Evolutionary conservation across 202 grass and related monocot genomes (phyloP).

Genomic region (Bolboschoenoplectus hybrid): DNA sequence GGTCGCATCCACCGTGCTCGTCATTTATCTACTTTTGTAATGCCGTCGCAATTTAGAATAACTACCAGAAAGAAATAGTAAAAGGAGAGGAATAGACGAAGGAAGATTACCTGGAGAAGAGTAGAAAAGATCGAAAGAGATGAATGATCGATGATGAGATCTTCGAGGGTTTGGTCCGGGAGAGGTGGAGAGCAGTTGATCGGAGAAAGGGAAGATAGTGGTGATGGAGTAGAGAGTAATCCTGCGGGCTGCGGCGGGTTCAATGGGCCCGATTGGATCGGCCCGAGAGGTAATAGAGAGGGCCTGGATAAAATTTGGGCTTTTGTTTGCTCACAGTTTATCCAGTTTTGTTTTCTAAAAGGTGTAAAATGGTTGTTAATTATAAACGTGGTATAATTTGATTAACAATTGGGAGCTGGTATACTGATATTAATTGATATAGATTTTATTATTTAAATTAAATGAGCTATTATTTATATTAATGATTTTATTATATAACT

Average conservation of each 20-base stretch:
- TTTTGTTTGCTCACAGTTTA: neutral
- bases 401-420: neutral
- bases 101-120: conserved; percentile 18
- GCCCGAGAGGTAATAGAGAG: neutral
- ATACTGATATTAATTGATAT: too few relatives aligned
- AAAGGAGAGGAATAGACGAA: neutral
- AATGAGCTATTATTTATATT: too few relatives aligned
- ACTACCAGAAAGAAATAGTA: neutral
- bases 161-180: neutral
- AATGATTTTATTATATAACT: too few relatives aligned
- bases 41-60: conserved; percentile 7
- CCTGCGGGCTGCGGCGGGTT: neutral
- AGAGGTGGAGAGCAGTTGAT: neutral
- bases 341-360: neutral
- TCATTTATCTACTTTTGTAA: conserved; percentile 45
- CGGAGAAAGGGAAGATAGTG: conserved; percentile 35
- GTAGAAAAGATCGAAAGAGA: conserved; percentile 18
- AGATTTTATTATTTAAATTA: too few relatives aligned
- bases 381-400: too few relatives aligned
- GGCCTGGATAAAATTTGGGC: neutral
- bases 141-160: neutral
- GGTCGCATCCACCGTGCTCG: conserved; percentile 62
- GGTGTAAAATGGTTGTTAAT: too few relatives aligned
- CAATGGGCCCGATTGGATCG: neutral
- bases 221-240: neutral